Evolutionary conservation across 2,329 filamentous ascomycete species (phyloP).

Genomic region (Hypoxylon sp.): DNA sequence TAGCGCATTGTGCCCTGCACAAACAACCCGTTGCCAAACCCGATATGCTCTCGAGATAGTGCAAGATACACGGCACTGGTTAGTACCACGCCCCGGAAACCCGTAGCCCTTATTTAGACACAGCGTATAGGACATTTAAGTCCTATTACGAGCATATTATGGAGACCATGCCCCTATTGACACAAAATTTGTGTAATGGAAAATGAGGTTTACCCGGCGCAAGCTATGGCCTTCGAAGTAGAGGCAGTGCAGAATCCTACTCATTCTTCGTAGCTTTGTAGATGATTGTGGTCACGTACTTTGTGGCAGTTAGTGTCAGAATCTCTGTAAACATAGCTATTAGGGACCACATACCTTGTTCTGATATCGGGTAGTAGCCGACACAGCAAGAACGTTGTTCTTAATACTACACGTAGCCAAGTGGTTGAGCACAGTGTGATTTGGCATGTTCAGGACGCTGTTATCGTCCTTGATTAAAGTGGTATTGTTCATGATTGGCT

Average conservation of each 20-base stretch:
- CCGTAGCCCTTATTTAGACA: slow-evolving; percentile 1
- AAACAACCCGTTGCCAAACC: slow-evolving; percentile 8
- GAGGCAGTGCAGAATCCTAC: slow-evolving; percentile 24
- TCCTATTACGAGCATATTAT: slow-evolving; percentile 9
- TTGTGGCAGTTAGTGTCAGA: slow-evolving; percentile 55
- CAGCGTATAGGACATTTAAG: not conserved
- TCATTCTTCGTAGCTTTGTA: slow-evolving; percentile 87
- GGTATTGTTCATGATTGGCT: slow-evolving; percentile 92
- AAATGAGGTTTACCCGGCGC: slow-evolving; percentile 11
- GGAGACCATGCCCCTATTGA: slow-evolving; percentile 6
- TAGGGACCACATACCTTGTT: slow-evolving; percentile 75
- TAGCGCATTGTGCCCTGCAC: slow-evolving; percentile 12
- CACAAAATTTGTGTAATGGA: slow-evolving; percentile 13
- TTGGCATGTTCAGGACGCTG: slow-evolving; percentile 95
- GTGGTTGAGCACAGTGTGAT: slow-evolving; percentile 96
- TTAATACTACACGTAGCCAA: slow-evolving; percentile 98
- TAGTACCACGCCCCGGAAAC: slow-evolving; percentile 9
- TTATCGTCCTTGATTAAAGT: slow-evolving; percentile 98
- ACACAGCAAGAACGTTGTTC: slow-evolving; percentile 93
- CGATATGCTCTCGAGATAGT: not conserved
- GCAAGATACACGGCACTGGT: slow-evolving; percentile 18
- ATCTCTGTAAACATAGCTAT: slow-evolving; percentile 43
- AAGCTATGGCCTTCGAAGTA: slow-evolving; percentile 3
- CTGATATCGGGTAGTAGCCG: slow-evolving; percentile 96
- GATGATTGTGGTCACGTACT: slow-evolving; percentile 98